Conservation (phyloP, 805 yeast species). For the Ascoidea rubescens region DNA sequence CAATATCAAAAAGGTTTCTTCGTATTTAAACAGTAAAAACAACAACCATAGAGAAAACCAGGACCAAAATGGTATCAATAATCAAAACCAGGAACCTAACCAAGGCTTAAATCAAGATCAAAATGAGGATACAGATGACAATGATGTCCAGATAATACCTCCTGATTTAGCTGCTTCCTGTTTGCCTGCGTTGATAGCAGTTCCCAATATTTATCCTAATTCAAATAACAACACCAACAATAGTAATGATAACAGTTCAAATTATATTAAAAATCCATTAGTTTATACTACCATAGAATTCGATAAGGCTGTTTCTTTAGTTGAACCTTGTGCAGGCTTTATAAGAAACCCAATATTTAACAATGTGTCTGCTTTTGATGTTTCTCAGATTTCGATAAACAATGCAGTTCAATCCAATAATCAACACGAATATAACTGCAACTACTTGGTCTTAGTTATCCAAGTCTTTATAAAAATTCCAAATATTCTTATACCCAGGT, state of each 20-base stretch:
- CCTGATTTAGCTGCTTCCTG: slow-evolving; percentile 6
- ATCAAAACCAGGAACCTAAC: too few species aligned
- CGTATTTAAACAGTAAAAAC: too few species aligned
- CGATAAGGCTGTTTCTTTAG: slow-evolving; percentile 83
- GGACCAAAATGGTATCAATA: too few species aligned
- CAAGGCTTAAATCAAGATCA: too few species aligned
- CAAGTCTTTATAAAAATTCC: slow-evolving; percentile 76
- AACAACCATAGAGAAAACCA: too few species aligned
- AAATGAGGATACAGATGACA: too few species aligned
- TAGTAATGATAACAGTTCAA: slow-evolving; percentile 10
- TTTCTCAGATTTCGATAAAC: slow-evolving; percentile 28
- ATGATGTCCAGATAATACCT: neutral
- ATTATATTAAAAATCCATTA: slow-evolving; percentile 41
- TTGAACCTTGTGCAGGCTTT: slow-evolving; percentile 79
- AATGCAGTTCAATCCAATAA: too few species aligned
- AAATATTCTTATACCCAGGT: slow-evolving; percentile 37
- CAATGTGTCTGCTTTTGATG: slow-evolving; percentile 84
- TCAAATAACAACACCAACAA: slow-evolving; percentile 8
- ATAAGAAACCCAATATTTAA: slow-evolving; percentile 72
- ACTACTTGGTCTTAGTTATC: slow-evolving; percentile 44
- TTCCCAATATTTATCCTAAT: slow-evolving; percentile 19
- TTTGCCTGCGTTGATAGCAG: slow-evolving; percentile 34
- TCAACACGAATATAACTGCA: too few species aligned
- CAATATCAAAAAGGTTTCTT: too few species aligned
- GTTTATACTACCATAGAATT: slow-evolving; percentile 83